Percentiles rank a stretch among this genome's conserved stretches.
phyloP scores from a whole-genome alignment of 2,329 filamentous ascomycete genomes.

The Monosporascus sp. region DNA sequence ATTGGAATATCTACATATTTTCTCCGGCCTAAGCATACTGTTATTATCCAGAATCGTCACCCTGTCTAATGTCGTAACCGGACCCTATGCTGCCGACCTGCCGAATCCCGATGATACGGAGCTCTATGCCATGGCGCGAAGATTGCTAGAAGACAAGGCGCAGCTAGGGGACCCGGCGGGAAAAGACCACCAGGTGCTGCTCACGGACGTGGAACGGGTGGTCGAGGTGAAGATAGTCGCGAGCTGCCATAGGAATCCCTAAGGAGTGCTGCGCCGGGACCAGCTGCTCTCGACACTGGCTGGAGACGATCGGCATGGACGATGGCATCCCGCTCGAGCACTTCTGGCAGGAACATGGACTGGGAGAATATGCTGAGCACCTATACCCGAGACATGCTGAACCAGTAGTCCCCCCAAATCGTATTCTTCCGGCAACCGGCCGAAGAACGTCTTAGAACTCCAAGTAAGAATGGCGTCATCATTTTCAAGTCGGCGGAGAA shows the following conservation, averaged over 20 bases:
- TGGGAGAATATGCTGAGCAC: conserved; percentile 5
- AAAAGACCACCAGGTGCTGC: conserved; percentile 9
- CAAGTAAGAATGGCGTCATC: too few relatives aligned
- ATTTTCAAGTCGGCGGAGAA: too few relatives aligned
- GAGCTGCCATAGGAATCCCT: neutral
- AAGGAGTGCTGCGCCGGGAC: too few relatives aligned
- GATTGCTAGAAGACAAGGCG: conserved; percentile 9
- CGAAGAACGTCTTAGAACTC: neutral
- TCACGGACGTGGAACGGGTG: conserved; percentile 11
- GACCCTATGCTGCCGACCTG: neutral
- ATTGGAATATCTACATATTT: conserved; percentile 21
- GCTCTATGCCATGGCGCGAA: conserved; percentile 6
- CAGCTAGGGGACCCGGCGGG: conserved; percentile 7
- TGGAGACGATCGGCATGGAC: neutral
- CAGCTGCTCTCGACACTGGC: neutral
- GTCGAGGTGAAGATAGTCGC: neutral
- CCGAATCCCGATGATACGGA: neutral
- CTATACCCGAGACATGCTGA: conserved; percentile 1
- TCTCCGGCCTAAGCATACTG: conserved; percentile 17
- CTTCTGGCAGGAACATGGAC: conserved; percentile 3
- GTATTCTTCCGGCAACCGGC: neutral
- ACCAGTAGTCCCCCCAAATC: neutral
- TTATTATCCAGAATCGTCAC: conserved; percentile 6
- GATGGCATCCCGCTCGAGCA: neutral
- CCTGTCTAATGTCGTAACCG: neutral